Evolutionary conservation across 345 rosid species (phyloP).

Genomic region (Euclidium syriacum): DNA sequence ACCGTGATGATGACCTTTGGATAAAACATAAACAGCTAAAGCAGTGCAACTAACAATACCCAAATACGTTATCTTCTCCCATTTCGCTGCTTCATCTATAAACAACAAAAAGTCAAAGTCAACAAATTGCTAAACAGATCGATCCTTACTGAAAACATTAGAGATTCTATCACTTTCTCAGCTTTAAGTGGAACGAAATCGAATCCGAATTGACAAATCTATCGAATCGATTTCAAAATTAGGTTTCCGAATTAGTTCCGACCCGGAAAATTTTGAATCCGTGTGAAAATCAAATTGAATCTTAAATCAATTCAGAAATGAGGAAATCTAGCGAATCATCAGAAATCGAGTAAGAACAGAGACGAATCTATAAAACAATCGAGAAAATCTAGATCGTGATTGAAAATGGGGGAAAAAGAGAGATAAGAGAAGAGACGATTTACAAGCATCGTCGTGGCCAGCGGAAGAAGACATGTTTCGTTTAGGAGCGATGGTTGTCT

Average conservation of each 20-base stretch:
- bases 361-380: background rate
- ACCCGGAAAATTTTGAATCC: background rate
- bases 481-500: conserved; percentile 46
- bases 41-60: conserved; percentile 66
- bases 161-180: too few species aligned
- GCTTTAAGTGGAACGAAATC: background rate
- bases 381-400: conserved; percentile 2
- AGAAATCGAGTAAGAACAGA: background rate
- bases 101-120: too few species aligned
- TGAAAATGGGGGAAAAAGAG: background rate
- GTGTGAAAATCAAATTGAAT: background rate
- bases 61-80: conserved; percentile 87
- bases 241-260: background rate
- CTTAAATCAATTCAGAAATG: background rate
- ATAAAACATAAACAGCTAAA: conserved; percentile 46
- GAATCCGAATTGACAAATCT: background rate
- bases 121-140: too few species aligned
- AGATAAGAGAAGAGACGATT: conserved; percentile 1
- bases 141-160: too few species aligned
- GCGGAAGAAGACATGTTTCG: conserved; percentile 68
- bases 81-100: conserved; percentile 72
- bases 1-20: conserved; percentile 83
- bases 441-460: conserved; percentile 76
- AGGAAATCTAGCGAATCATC: background rate
- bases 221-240: background rate